Base-by-base conservation (phyloP, 805 yeast genomes). In the Candida morakotiae region DNA sequence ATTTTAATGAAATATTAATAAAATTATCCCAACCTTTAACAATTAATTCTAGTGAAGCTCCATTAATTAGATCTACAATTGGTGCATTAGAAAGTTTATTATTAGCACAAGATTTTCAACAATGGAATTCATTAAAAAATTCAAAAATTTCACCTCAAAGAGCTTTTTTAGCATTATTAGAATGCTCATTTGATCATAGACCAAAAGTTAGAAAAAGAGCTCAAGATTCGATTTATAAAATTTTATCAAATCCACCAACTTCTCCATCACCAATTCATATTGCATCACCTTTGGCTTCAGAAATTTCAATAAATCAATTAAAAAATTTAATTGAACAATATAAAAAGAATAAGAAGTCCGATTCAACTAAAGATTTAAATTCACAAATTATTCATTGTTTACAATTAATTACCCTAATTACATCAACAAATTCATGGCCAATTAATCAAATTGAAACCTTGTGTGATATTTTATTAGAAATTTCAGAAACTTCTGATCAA, bases 161-260 rank as follows among this genome's bases (percentile, higher is more conserved):
- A 69, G 96, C 93, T 29, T 63, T 88, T 41, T 72, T 75, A 27
- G 95, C 91, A 31, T 61, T 89, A 41, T 62, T 89, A 41, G 87
- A 85, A 56, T 70, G 87, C 43, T 77, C 91, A 0, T 63, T 86
- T 29, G 97, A 93, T 60, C 83, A 84, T 31, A 77, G 98, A 55
- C 98, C 98, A 25, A 93, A 93, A 52, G 95, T 93, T 9, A 79
- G 98, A 58, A 87, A 84, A 74, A 82, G 97, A 67, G 95, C 98
- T 1, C 83, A 81, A 51, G 98, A 93, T 40, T 85, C 97, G 2
- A 72, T 93, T n/a, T 63, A 71, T 34, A 72, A 68, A 3, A 66
- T 93, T 21, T 64, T 93, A 42, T 46, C 63, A 2, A 73, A 73
- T 43, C 82, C 85, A 2, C 94, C 96, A 9, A 71, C 83, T 0